Percentiles rank a stretch among this genome's conserved stretches.
Evolutionary conservation across 2,329 filamentous ascomycete species (phyloP).

Genomic region (Cladosporium sp.): DNA sequence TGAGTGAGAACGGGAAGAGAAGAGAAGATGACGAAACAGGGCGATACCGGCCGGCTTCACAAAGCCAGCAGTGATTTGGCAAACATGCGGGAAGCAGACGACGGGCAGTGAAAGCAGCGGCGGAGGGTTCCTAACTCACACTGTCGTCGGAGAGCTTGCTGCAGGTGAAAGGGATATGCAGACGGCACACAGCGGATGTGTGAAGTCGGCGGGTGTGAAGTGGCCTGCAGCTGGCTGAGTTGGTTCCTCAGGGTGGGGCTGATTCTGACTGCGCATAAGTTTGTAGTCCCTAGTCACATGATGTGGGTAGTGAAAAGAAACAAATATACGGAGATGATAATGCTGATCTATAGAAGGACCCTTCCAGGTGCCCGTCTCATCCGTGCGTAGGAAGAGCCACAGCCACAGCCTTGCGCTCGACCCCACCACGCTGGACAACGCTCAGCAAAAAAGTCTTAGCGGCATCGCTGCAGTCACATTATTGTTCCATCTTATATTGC

Average conservation of each 20-base stretch:
- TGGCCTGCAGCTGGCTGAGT: neutral
- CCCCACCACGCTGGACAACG: neutral
- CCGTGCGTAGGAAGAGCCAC: too few relatives aligned
- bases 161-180: constrained; percentile 13
- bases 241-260: neutral
- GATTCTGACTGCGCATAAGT: neutral
- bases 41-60: constrained; percentile 12
- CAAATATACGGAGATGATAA: neutral
- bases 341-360: neutral
- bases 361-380: too few relatives aligned
- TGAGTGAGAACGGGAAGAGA: neutral
- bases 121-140: neutral
- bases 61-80: constrained; percentile 3
- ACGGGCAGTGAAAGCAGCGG: constrained; percentile 4
- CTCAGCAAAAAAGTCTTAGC: constrained; percentile 1
- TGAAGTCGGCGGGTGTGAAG: neutral
- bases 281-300: neutral
- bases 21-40: neutral
- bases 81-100: constrained; percentile 9
- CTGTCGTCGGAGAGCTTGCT: neutral
- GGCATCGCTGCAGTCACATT: neutral
- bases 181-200: neutral
- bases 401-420: neutral
- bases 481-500: too few relatives aligned
- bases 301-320: neutral